Conservation (phyloP, 2,329 filamentous ascomycete genomes). For the Phaeosphaeriaceae sp. region DNA sequence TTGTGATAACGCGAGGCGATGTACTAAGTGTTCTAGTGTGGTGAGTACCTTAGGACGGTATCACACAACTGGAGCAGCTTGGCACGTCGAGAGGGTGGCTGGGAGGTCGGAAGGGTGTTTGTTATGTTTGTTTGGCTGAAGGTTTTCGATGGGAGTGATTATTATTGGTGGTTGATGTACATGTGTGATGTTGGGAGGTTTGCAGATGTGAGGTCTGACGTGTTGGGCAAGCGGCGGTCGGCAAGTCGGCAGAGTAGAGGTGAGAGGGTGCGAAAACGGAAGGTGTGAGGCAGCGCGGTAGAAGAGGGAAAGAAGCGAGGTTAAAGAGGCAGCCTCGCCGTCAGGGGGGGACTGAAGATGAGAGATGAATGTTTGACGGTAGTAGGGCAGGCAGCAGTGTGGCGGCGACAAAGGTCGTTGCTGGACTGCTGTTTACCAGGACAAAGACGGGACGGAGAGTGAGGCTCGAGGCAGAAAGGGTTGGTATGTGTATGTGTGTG, state of each 20-base stretch:
- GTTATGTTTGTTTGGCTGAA: constrained; percentile 17
- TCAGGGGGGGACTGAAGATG: constrained; percentile 20
- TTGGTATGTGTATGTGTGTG: constrained; percentile 11
- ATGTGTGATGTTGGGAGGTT: constrained; percentile 23
- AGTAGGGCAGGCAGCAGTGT: constrained; percentile 32
- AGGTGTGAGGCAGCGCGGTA: constrained; percentile 10
- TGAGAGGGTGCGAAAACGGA: constrained; percentile 14
- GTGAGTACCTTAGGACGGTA: constrained; percentile 30
- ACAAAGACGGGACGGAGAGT: constrained; percentile 31
- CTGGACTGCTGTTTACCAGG: constrained; percentile 35
- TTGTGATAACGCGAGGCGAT: constrained; percentile 40
- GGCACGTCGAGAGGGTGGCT: constrained; percentile 21
- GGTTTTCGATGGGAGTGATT: constrained; percentile 16
- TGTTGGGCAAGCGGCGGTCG: constrained; percentile 38
- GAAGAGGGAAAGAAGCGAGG: constrained; percentile 11
- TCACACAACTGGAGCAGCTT: constrained; percentile 40
- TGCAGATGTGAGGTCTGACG: constrained; percentile 30
- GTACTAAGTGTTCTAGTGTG: constrained; percentile 35
- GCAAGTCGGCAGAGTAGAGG: constrained; percentile 25
- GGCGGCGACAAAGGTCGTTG: constrained; percentile 33
- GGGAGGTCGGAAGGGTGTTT: constrained; percentile 14
- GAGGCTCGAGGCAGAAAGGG: too few species aligned
- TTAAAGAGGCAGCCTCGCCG: constrained; percentile 25
- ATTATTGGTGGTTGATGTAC: constrained; percentile 32
- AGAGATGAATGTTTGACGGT: constrained; percentile 30